Base-by-base conservation (phyloP, 2,329 filamentous ascomycete genomes). In the Aspergillus sp. region DNA sequence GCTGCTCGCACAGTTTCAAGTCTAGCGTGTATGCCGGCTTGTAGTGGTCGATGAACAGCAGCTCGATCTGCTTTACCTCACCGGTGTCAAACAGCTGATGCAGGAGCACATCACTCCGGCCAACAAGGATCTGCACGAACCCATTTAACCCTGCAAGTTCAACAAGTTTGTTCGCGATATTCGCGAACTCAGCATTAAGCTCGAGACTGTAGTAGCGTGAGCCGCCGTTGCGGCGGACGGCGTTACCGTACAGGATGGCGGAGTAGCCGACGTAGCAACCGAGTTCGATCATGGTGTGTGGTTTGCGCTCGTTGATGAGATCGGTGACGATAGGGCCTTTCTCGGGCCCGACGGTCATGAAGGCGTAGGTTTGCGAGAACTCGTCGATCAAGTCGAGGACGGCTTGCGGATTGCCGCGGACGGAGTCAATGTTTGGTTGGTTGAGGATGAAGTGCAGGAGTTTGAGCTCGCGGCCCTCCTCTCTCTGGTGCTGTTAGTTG, bases 261-360 rank as follows among this genome's bases (percentile, higher is more conserved):
- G 90, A 93, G 77, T 95, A 95, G 43, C 90, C 90, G 19, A 92
- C 82, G 72, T 93, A 95, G 49, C 89, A 88, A 47, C 91, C 90
- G 0, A 95, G 81, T 70, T 96, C 90, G 47, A 93, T 84, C 85
- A 92, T 90, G 3, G 80, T 80, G 54, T 84, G 73, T 0, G 89
- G 90, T 70, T 88, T 89, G 48, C 82, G 77, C 61, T 89, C 78
- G 19, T 78, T 78, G 58, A 95, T 92, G 40, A 93, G 73, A 31
- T 89, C 81, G 8, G 82, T 82, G 2, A 93, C 84, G 53, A 91
- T 87, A 61, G 80, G 82, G 47, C 89, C 90, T 75, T 95, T 95
- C 67, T 86, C 81, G 64, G 87, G 82, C 41, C 90, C 90, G 2
- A 95, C 85, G 63, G 92, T 93, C 87, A 93, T 93, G 52, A 93